Percentiles rank a stretch among this genome's conserved stretches.
These are phyloP conservation scores for Lactarius deliciosus DNA, from an alignment of 768 basidiomycete genomes.

Conservation along the genomic window DNA sequence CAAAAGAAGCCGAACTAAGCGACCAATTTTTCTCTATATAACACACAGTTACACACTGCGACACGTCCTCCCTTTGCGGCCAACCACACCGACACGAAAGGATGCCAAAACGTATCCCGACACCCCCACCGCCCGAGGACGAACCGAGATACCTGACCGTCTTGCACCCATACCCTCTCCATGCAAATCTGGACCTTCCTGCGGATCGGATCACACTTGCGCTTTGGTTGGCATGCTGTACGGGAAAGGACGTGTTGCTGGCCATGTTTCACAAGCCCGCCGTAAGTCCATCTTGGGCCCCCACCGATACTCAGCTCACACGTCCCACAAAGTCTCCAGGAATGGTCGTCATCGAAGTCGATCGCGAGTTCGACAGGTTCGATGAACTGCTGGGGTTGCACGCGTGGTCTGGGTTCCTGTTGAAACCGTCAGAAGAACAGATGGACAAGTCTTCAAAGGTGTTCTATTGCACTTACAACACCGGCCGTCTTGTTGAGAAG, in stretches of 20 bases:
- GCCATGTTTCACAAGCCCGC: constrained; percentile 47
- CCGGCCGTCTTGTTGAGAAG: constrained; percentile 46
- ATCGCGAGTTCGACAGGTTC: constrained; percentile 35
- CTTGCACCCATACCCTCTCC: constrained; percentile 44
- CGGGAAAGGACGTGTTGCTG: constrained; percentile 33
- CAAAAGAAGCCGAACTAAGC: too few relatives aligned
- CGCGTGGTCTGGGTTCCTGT: constrained; percentile 44
- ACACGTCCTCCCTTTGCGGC: too few relatives aligned
- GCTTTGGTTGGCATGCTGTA: constrained; percentile 46
- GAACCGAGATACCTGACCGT: constrained; percentile 47
- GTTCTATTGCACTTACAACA: constrained; percentile 42
- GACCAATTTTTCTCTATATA: too few relatives aligned
- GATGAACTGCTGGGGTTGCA: constrained; percentile 44
- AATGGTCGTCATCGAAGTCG: constrained; percentile 47
- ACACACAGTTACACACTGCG: too few relatives aligned
- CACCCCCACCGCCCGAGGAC: constrained; percentile 45
- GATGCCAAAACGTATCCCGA: constrained; percentile 45
- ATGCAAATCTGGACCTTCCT: constrained; percentile 43
- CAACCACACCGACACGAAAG: neutral
- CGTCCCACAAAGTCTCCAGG: constrained; percentile 39
- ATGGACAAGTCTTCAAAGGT: constrained; percentile 35
- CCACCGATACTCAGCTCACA: neutral
- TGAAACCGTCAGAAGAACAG: constrained; percentile 36
- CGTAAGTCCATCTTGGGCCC: constrained; percentile 36
- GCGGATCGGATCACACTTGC: constrained; percentile 42